Evolutionary conservation across 192 early-diverging fungal genomes (phyloP), one percentile per base, ranked within the genome.

Genomic region (Allomyces javanicus): DNA sequence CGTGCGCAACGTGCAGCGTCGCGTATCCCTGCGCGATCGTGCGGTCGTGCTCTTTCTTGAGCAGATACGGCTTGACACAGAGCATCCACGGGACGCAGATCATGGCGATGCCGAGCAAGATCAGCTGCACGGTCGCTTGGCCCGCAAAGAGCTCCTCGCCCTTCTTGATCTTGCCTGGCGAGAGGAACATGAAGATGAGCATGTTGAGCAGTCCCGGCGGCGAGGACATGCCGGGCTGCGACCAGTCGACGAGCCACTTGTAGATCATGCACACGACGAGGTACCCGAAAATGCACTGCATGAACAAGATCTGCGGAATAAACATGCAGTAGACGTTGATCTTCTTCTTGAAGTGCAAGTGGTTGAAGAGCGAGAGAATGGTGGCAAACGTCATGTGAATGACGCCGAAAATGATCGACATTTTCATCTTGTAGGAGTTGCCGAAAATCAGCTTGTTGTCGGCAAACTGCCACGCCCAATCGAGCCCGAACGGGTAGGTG

Each of bases 361-460:
- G 88, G 70, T 99, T 99, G 65, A 83, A 87, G 25, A 96, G 80
- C 64, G 91, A 82, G 71, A 99, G 78, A 65, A 83, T 82, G 65
- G 96, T 89, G 58, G 90, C 96, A 74, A 96, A 93, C 24, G 86
- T 79, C 96, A 99, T 99, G 61, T 97, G 96, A 68, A 96, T 81
- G 24, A 97, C 92, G 67, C 96, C 96, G 24, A 99, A 67, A 63
- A 99, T 82, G 71, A 99, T 86, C 9, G 93, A 89, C 87, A 91
- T 89, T 76, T 99, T 99, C 96, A 99, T 99, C 83, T 99, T 99
- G 83, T 99, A 99, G 64, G 94, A 96, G 78, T 99, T 99, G 63
- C 86, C 83, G 71, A 99, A 99, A 61, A 97, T 68, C 63, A 99
- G 85, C 70, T 76, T 85, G 80, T 99, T 99, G 61, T 95, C 91